Base-by-base conservation (phyloP, 179 eudicot species). In the Corrigiola litoralis region DNA sequence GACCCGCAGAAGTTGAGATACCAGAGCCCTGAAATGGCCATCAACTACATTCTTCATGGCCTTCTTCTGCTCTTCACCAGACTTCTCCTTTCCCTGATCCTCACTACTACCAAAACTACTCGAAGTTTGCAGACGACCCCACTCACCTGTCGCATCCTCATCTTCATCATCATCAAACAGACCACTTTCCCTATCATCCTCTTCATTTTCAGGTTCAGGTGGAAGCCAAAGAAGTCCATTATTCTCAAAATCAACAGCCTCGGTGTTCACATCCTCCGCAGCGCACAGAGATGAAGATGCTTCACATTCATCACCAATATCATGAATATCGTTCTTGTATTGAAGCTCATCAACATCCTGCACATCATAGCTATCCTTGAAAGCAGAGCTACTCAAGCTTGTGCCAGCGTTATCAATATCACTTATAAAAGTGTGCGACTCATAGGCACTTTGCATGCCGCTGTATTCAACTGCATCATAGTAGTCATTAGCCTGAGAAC, bases 191-290 rank as follows among this genome's bases (percentile, higher is more conserved):
- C 77, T 78, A 36, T 86, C 95, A 72, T 91, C 97, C 72, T 88
- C 97, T 80, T 87, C 96, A 63, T 95, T 90, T 69, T 95, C 99
- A 17, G 99, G 96, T 71, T 91, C 99, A 52, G 99, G 99, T 5
- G 99, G 99, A 62, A 95, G 84, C 99, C 99, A 95, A 31, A 95
- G 81, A 69, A 86, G 85, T 68, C 90, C 95, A 69, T 87, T 91
- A 65, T 84, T 91, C 68, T 95, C 99, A 80, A 86, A 95, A 74
- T 95, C 99, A 53, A 95, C 92, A 45, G 92, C 90, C 70, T 91
- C 96, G 38, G 65, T 46, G 64, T 87, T 73, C 24, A 84, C 84
- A 72, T 88, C 85, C 72, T 75, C 82, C 16, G 82, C 72, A 65
- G 77, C 80, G 68, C 77, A 81, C 37, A 81, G 58, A 57, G 97